Conservation (phyloP, 2,329 filamentous ascomycete genomes). For the Fusarium cyanostomum region DNA sequence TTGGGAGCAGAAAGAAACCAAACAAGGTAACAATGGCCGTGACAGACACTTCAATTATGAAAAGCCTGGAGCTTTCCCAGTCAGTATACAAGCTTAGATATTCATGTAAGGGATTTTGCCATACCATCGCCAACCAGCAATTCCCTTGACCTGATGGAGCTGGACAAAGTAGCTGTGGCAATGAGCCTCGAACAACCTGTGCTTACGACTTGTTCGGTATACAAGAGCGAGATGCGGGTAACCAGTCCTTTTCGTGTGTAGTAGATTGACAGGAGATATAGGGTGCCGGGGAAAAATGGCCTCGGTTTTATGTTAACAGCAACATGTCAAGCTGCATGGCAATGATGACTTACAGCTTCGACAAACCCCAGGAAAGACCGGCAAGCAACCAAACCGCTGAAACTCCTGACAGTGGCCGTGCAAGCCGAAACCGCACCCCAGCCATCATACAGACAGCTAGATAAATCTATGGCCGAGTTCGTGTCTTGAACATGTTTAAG, state of each 20-base stretch:
- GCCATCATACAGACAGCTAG: conserved; percentile 18
- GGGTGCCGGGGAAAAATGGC: conserved; percentile 23
- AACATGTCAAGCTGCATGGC: conserved; percentile 43
- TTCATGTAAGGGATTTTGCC: not conserved
- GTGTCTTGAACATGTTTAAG: conserved; percentile 25
- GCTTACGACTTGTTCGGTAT: conserved; percentile 53
- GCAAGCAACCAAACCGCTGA: conserved; percentile 10
- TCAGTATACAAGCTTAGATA: not conserved
- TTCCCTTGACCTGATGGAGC: conserved; percentile 53
- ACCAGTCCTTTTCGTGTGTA: conserved; percentile 25
- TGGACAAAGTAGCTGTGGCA: conserved; percentile 64
- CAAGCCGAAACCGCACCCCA: conserved; percentile 18
- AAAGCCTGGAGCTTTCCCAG: conserved; percentile 56
- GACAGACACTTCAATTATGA: conserved; percentile 64
- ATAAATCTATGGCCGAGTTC: conserved; percentile 16
- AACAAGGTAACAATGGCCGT: conserved; percentile 35
- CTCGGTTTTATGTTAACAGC: not conserved
- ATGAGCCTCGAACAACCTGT: conserved; percentile 72
- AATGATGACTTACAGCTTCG: conserved; percentile 4
- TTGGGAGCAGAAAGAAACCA: conserved; percentile 37
- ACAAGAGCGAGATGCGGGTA: conserved; percentile 20
- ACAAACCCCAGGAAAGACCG: conserved; percentile 25
- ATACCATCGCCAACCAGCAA: conserved; percentile 65
- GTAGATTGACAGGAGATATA: conserved; percentile 23
- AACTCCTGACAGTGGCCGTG: conserved; percentile 5